Evolutionary conservation across 805 yeast species (phyloP), one percentile per base, ranked within the genome.

Genomic region (Peterozyma toletana): DNA sequence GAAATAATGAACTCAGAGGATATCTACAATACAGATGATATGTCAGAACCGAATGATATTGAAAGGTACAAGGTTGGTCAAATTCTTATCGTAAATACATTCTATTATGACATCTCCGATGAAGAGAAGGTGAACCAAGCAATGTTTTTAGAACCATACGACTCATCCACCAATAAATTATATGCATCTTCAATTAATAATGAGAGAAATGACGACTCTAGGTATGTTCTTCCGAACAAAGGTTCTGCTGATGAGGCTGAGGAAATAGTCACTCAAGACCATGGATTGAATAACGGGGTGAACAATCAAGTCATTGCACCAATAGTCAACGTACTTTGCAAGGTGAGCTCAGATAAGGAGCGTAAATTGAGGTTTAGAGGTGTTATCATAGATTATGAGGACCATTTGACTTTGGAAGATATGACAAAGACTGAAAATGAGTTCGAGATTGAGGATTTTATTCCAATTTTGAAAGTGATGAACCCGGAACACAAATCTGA

Each of bases 211-310:
- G n/a, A 13, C 5, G 9, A 14, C 7, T 5, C 27, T 21, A 21
- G 27, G 27, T 21, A 21, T 21, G 27, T 21, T 21, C 7, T 7
- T 5, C 27, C 27, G 11, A 35, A 9, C n/a, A n/a, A 11, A 10
- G 30, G 16, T 18, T 27, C 11, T 14, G 29, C 15, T 10, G 18
- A 14, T 10, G 21, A 13, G n/a, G 33, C 30, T 10, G 21, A 37
- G 39, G 3, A n/a, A 11, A 30, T 42, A 3, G 21, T 33, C 3
- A 17, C 13, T 5, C 38, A 18, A 10, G 46, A 44, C 21, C 46
- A 44, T 37, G 46, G 46, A 4, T 27, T 37, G 6, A 42, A 44
- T 10, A 40, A 39, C 37, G 43, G 43, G 2, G 27, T 44, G 21
- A 44, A 44, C 31, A 36, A 39, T 14, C 21, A 34, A 11, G 11